Base-by-base conservation (phyloP, 1,284 basidiomycete genomes). In the Hemileia vastatrix region DNA sequence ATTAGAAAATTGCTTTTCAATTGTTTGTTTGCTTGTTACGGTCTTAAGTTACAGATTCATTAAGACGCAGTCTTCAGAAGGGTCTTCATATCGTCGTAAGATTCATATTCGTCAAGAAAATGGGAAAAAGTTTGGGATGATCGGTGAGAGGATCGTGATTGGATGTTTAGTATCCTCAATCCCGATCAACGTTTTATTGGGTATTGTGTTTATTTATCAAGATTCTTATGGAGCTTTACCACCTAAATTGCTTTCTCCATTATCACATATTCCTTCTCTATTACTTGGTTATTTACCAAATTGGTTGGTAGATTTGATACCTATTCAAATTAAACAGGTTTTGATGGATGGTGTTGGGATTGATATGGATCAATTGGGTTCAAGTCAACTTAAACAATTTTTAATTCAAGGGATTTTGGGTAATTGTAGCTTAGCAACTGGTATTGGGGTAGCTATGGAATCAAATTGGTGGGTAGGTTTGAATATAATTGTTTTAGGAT, bases 331-430 rank as follows among this genome's bases (percentile, higher is more conserved):
- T 40, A 21, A 32, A 40, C n/a, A 23, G 6, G 18, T 31, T 6
- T 45, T 60, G 21, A 51, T 27, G 33, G 33, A 45, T 27, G 32
- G 50, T 0, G 36, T 54, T 6, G 58, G 58, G 8, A 60, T 60
- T 19, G 58, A 60, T 60, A 60, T 60, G 58, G 58, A 60, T 24
- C 58, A 53, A 48, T 31, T 60, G 21, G 58, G 58, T 13, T 60
- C 58, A 47, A 40, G 19, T n/a, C 27, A 54, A 47, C 27, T 60
- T 2, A 60, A 60, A 54, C 58, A 47, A 19, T 4, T 19, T 40
- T 47, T 60, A 13, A 54, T 60, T n/a, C 49, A 51, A 60, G 40
- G 51, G 21, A 18, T 60, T 1, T 18, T 60, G 40, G 50, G 58
- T 24, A 53, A 51, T 32, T 31, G 53, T n/a, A 60, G 58, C 23